Evolutionary conservation across 176 grass and related monocot genomes (phyloP).

Genomic region (Thinopyrum elongatum): DNA sequence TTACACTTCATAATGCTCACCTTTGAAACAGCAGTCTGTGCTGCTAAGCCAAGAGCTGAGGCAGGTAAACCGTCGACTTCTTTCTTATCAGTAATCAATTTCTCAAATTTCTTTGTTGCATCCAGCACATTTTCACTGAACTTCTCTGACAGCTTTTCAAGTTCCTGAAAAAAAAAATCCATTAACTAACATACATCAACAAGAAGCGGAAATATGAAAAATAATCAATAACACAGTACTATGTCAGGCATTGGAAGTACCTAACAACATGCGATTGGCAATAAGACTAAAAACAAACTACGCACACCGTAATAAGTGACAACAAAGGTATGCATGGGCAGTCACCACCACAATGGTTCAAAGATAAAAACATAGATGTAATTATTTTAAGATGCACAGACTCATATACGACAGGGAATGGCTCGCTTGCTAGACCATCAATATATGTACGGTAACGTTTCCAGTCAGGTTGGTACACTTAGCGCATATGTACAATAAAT

Average conservation of each 20-base stretch:
- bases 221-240: background rate
- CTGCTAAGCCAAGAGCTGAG: slow-evolving; percentile 80
- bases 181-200: background rate
- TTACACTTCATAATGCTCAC: slow-evolving; percentile 23
- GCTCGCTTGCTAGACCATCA: background rate
- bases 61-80: slow-evolving; percentile 86
- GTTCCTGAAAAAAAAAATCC: slow-evolving; percentile 55
- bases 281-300: background rate
- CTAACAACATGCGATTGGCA: background rate
- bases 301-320: background rate
- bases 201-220: background rate
- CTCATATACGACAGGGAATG: no score
- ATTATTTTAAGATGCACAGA: no score
- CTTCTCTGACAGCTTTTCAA: slow-evolving; percentile 88
- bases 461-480: background rate
- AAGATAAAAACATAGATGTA: background rate
- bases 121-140: slow-evolving; percentile 98
- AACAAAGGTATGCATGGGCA: background rate
- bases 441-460: background rate
- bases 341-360: background rate
- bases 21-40: slow-evolving; percentile 81
- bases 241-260: background rate
- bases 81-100: slow-evolving; percentile 81
- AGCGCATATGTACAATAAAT: background rate
- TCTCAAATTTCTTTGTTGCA: slow-evolving; percentile 94